Base-by-base conservation (phyloP, 495 filamentous ascomycete genomes). In the Penicillium paradoxum region DNA sequence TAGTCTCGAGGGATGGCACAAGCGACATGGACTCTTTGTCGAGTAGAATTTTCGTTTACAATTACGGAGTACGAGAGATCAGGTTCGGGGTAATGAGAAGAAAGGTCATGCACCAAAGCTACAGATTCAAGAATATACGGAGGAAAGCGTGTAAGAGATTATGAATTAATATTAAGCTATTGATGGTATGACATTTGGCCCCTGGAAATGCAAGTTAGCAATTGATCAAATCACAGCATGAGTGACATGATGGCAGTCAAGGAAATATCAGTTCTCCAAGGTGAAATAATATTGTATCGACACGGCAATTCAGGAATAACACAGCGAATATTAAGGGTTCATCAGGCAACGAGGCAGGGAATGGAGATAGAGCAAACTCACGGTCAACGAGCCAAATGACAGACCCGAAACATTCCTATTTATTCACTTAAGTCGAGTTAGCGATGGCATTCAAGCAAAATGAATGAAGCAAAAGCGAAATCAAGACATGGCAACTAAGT, bases 211-310 rank as follows among this genome's bases (percentile, higher is more conserved):
- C 51, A 22, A 37, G 47, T 66, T 62, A 56, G 61, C 51, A 60
- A 54, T 24, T 42, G 52, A 50, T 44, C 53, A 60, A 52, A 51
- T 27, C 13, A 45, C 42, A 24, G 34, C 0, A 50, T 63, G 53
- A 62, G 56, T 61, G 52, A 58, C 15, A 49, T 34, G 55, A 51
- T 40, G 52, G 51, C 39, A 51, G 52, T 59, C 61, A 53, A 45
- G 50, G 49, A 48, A 42, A 56, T 65, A 76, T 95, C 89, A 95
- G 89, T 87, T 95, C 89, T 92, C 89, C 88, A 92, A 95, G 86
- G 86, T 92, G 87, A 88, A 86, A 75, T 71, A 59, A 69, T 63
- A 68, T 79, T 72, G 81, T 79, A 89, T 88, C 78, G 85, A 87
- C 89, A 79, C 64, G 79, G 75, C 73, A 67, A 72, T 80, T 89